These are phyloP conservation scores for Penicillium soppii DNA, from an alignment of 495 filamentous ascomycete species.

Conservation along the genomic window DNA sequence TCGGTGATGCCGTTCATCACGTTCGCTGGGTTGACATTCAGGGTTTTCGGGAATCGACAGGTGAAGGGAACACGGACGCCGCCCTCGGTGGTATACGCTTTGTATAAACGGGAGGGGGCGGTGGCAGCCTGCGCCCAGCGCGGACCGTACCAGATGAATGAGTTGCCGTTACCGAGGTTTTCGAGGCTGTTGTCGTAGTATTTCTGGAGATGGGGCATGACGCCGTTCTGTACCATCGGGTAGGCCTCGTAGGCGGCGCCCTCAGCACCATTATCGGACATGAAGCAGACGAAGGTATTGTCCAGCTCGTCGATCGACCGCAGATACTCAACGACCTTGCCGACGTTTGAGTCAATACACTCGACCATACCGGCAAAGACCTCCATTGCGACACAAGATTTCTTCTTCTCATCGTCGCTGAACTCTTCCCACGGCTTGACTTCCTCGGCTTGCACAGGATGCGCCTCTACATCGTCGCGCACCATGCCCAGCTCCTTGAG, in stretches of 20 bases:
- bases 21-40: slow-evolving; percentile 17
- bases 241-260: slow-evolving; percentile 60
- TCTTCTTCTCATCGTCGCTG: slow-evolving; percentile 47
- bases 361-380: slow-evolving; percentile 65
- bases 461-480: slow-evolving; percentile 48
- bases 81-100: slow-evolving; percentile 62
- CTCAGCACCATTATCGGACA: slow-evolving; percentile 67
- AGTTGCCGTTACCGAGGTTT: slow-evolving; percentile 60
- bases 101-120: slow-evolving; percentile 60
- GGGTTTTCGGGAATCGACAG: slow-evolving; percentile 45
- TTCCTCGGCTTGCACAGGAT: slow-evolving; percentile 54
- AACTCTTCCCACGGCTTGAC: slow-evolving; percentile 54
- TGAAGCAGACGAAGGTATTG: slow-evolving; percentile 64
- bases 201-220: slow-evolving; percentile 54
- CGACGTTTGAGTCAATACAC: slow-evolving; percentile 60
- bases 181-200: slow-evolving; percentile 63
- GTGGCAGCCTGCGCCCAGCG: slow-evolving; percentile 65
- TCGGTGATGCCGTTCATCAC: slow-evolving; percentile 44
- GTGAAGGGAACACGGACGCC: slow-evolving; percentile 60
- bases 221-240: slow-evolving; percentile 52
- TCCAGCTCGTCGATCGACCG: slow-evolving; percentile 57
- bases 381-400: slow-evolving; percentile 58
- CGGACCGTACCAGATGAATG: slow-evolving; percentile 66
- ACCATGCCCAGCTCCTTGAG: slow-evolving; percentile 54
- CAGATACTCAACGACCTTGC: slow-evolving; percentile 56